A percentile compares a stretch with the other conserved stretches of the same genome.
Conservation (phyloP, 257 asterid genomes). For the Primulina huaijiensis region DNA sequence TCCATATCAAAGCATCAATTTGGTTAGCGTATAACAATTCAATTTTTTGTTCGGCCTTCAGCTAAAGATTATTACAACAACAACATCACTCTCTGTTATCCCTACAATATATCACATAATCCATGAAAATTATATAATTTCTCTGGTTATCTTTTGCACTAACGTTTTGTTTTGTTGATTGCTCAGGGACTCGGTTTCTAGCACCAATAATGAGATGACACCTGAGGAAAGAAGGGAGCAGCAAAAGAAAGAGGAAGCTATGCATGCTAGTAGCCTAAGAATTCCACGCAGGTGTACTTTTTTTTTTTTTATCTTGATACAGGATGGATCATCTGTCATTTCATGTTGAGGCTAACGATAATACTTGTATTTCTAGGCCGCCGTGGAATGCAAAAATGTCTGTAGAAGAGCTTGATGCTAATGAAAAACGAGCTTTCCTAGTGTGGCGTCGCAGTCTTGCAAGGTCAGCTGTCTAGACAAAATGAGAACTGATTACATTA, state of each 20-base stretch:
- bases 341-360: conserved; percentile 17
- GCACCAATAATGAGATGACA: conserved; percentile 45
- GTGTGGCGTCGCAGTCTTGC: conserved; percentile 97
- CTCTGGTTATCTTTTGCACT: not conserved
- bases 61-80: conserved; percentile 8
- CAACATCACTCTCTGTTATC: not conserved
- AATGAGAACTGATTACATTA: conserved; percentile 9
- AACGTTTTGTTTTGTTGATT: conserved; percentile 7
- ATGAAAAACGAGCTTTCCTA: conserved; percentile 71
- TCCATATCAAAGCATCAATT: not conserved
- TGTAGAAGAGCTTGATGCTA: conserved; percentile 86
- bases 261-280: conserved; percentile 90
- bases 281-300: conserved; percentile 80
- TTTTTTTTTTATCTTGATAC: not conserved
- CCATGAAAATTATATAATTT: not conserved
- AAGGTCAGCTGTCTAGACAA: conserved; percentile 41
- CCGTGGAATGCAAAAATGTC: conserved; percentile 88
- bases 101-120: not conserved
- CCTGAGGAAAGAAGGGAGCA: conserved; percentile 58
- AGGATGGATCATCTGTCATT: conserved; percentile 16
- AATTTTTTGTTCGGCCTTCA: not conserved
- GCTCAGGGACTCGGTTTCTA: conserved; percentile 67
- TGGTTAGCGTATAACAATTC: not conserved
- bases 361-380: conserved; percentile 54
- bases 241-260: conserved; percentile 81